A percentile compares a stretch with the other conserved stretches of the same genome.
These are phyloP conservation scores for Cyclanthera cordifolia DNA, from an alignment of 306 rosid species.

Conservation along the genomic window DNA sequence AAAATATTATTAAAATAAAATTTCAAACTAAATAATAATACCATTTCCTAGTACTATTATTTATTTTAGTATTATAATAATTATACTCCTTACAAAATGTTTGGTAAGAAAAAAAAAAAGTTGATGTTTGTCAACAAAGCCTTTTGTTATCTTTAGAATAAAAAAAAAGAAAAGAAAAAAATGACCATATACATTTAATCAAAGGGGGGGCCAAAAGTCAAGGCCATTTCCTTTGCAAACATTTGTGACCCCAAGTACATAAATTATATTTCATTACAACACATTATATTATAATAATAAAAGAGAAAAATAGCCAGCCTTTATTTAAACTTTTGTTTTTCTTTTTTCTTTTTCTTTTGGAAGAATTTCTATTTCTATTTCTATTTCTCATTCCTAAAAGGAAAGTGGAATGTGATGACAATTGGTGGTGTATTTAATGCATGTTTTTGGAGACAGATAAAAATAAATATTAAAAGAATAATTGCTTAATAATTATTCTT, in stretches of 20 bases:
- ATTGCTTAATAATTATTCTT: no score
- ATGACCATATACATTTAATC: conserved; percentile 3
- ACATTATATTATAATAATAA: no score
- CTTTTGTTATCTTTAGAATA: background rate
- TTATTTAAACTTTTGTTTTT: background rate
- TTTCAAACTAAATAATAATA: no score
- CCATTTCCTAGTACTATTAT: no score
- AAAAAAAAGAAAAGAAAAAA: background rate
- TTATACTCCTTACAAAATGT: no score
- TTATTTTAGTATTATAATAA: no score
- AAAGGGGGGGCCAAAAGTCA: conserved; percentile 11
- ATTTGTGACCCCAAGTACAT: conserved; percentile 7
- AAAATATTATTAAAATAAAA: no score
- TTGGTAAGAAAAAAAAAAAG: background rate
- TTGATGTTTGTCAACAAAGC: background rate
- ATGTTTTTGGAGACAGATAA: no score
- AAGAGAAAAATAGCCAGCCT: background rate
- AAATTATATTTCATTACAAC: conserved; percentile 3
- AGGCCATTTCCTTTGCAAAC: conserved; percentile 4
- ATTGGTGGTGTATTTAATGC: background rate
- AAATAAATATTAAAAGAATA: no score
- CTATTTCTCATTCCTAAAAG: background rate
- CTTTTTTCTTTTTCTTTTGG: background rate
- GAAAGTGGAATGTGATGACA: no score
- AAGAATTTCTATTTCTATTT: background rate